Percentiles rank a stretch among this genome's conserved stretches.
phyloP scores from a whole-genome alignment of 345 rosid genomes.

The Sapria himalayana region DNA sequence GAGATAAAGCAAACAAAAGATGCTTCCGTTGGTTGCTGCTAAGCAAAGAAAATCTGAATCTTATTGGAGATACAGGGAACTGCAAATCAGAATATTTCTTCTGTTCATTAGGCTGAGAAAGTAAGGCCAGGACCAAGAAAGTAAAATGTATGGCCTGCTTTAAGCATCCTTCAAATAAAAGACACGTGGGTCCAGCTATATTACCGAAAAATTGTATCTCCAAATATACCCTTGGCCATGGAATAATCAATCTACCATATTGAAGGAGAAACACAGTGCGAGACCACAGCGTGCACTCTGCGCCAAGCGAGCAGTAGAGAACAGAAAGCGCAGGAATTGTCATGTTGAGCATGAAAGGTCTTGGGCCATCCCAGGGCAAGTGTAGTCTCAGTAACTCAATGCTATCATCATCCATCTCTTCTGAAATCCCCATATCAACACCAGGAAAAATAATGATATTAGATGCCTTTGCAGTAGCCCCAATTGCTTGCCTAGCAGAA shows the following conservation, averaged over 20 bases:
- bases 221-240: conserved; percentile 61
- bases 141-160: conserved; percentile 40
- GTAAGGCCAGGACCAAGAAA: conserved; percentile 29
- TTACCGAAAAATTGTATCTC: conserved; percentile 76
- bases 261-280: conserved; percentile 26
- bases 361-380: conserved; percentile 15
- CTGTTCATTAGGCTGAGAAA: conserved; percentile 25
- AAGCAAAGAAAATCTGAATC: conserved; percentile 39
- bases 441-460: conserved; percentile 9
- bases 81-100: conserved; percentile 22
- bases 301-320: conserved; percentile 13
- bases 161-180: conserved; percentile 67
- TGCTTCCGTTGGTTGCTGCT: conserved; percentile 33
- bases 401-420: conserved; percentile 16
- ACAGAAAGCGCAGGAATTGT: conserved; percentile 17
- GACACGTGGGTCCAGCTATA: conserved; percentile 48
- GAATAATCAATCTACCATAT: conserved; percentile 27
- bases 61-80: conserved; percentile 53
- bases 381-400: conserved; percentile 18
- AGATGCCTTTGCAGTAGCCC: conserved; percentile 9
- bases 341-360: conserved; percentile 19
- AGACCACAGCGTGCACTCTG: conserved; percentile 21
- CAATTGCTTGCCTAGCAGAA: conserved; percentile 2
- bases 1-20: conserved; percentile 41
- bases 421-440: conserved; percentile 9